Evolutionary conservation across 2,329 filamentous ascomycete species (phyloP).

Genomic region (Xylariaceae sp.): DNA sequence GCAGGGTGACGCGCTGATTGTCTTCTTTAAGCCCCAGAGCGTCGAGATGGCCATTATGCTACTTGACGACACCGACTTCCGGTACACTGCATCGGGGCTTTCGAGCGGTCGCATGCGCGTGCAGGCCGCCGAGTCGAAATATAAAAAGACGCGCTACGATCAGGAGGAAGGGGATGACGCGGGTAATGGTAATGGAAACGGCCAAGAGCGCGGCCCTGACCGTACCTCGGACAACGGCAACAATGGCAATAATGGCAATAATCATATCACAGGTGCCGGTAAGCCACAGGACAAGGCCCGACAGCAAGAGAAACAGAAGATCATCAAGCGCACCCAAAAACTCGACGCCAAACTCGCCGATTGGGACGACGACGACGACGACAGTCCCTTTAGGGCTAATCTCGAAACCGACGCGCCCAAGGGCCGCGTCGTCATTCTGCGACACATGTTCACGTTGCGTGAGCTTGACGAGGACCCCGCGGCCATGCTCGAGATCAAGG

Average conservation of each 20-base stretch:
- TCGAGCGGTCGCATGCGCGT: conserved; percentile 68
- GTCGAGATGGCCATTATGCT: conserved; percentile 79
- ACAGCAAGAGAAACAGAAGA: conserved; percentile 75
- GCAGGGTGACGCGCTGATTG: conserved; percentile 88
- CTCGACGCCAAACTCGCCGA: conserved; percentile 88
- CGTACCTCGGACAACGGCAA: conserved; percentile 5
- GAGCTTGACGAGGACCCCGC: conserved; percentile 82
- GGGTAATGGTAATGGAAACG: conserved; percentile 10
- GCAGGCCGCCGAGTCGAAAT: conserved; percentile 79
- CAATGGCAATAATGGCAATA: conserved; percentile 2
- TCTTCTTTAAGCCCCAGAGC: conserved; percentile 95
- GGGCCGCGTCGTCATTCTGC: conserved; percentile 81
- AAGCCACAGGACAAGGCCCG: conserved; percentile 46
- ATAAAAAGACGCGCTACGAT: conserved; percentile 79
- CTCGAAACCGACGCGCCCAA: conserved; percentile 52
- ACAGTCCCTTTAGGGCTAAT: conserved; percentile 46
- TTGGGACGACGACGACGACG: conserved; percentile 81
- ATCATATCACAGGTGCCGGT: conserved; percentile 41
- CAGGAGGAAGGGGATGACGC: conserved; percentile 30
- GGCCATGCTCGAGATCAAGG: conserved; percentile 83
- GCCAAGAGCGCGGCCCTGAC: conserved; percentile 20
- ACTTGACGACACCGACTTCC: conserved; percentile 77
- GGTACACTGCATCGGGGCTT: conserved; percentile 54
- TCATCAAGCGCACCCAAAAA: conserved; percentile 87
- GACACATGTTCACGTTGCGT: conserved; percentile 85